phyloP scores from a whole-genome alignment of 1,284 basidiomycete species.

The Mixia osmundae region DNA sequence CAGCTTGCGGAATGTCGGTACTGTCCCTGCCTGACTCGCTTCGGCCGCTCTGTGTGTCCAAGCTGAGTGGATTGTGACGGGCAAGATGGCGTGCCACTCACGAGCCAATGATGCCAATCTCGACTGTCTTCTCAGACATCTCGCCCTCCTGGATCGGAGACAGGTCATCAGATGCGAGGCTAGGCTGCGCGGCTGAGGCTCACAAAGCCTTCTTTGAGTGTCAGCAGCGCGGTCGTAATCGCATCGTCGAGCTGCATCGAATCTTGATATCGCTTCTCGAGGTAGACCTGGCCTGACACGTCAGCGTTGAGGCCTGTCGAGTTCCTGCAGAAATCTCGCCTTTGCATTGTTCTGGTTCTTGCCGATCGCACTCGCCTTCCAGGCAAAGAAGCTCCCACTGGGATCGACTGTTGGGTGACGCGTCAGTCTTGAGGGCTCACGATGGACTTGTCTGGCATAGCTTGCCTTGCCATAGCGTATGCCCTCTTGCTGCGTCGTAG shows the following conservation, averaged over 20 bases:
- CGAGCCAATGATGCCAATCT: conserved; percentile 75
- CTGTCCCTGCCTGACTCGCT: conserved; percentile 31
- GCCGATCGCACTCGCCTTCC: conserved; percentile 98
- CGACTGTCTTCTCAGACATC: conserved; percentile 99
- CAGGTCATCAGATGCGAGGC: not conserved
- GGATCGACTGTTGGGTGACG: too few relatives aligned
- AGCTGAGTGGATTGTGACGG: conserved; percentile 24
- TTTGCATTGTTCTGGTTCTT: conserved; percentile 99
- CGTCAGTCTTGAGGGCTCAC: too few relatives aligned
- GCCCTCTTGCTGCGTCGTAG: conserved; percentile 76
- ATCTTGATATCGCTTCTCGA: conserved; percentile 63
- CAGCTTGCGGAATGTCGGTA: conserved; percentile 76
- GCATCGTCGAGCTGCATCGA: conserved; percentile 97
- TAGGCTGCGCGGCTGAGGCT: not conserved
- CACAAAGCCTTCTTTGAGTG: conserved; percentile 94
- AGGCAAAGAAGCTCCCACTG: conserved; percentile 95
- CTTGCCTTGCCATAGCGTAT: conserved; percentile 85
- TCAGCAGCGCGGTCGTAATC: conserved; percentile 95
- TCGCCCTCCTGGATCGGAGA: conserved; percentile 48
- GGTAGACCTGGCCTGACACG: not conserved
- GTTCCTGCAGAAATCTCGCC: conserved; percentile 96
- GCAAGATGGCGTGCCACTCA: too few relatives aligned
- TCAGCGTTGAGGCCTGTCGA: conserved; percentile 17
- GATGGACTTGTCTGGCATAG: too few relatives aligned
- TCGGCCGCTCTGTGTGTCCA: conserved; percentile 42